A percentile compares a stretch with the other conserved stretches of the same genome.
phyloP scores from a whole-genome alignment of 2,329 filamentous ascomycete genomes.

The Scedosporium dehoogii region DNA sequence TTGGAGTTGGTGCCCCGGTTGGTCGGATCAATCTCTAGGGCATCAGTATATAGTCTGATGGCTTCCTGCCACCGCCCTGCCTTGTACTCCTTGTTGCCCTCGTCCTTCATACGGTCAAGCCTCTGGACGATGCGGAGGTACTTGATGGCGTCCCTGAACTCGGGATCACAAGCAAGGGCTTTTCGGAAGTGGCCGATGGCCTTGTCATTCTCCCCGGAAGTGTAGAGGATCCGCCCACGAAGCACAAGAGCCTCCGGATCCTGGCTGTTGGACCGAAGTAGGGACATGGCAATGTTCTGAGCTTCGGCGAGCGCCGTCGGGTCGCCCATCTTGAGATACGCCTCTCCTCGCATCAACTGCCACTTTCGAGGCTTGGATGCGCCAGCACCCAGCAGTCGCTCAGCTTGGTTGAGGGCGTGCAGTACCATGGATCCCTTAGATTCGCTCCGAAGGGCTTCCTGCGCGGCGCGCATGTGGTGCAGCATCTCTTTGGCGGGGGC shows the following conservation, averaged over 20 bases:
- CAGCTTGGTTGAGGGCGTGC: conserved; percentile 84
- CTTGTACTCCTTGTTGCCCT: conserved; percentile 88
- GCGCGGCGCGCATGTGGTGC: conserved; percentile 68
- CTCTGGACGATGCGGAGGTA: conserved; percentile 85
- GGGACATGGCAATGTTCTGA: conserved; percentile 80
- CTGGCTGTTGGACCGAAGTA: conserved; percentile 77
- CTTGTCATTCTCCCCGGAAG: conserved; percentile 90
- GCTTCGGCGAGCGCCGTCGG: conserved; percentile 83
- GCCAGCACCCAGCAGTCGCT: conserved; percentile 64
- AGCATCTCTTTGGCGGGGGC: conserved; percentile 77
- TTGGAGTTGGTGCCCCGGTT: conserved; percentile 95
- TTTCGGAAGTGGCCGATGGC: conserved; percentile 86
- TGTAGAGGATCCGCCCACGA: conserved; percentile 77
- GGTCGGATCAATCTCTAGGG: conserved; percentile 72
- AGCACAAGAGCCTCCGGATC: conserved; percentile 92
- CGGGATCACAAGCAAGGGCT: conserved; percentile 82
- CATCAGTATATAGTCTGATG: conserved; percentile 73
- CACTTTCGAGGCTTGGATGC: conserved; percentile 82
- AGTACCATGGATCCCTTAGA: conserved; percentile 84
- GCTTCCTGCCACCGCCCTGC: conserved; percentile 68
- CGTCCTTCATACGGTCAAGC: conserved; percentile 85
- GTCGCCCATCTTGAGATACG: conserved; percentile 85
- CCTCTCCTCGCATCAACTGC: conserved; percentile 86
- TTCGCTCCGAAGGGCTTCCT: conserved; percentile 63
- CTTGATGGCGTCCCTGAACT: conserved; percentile 80